Conservation (phyloP, 2,329 filamentous ascomycete species). For the Pestalotiopsis fici region DNA sequence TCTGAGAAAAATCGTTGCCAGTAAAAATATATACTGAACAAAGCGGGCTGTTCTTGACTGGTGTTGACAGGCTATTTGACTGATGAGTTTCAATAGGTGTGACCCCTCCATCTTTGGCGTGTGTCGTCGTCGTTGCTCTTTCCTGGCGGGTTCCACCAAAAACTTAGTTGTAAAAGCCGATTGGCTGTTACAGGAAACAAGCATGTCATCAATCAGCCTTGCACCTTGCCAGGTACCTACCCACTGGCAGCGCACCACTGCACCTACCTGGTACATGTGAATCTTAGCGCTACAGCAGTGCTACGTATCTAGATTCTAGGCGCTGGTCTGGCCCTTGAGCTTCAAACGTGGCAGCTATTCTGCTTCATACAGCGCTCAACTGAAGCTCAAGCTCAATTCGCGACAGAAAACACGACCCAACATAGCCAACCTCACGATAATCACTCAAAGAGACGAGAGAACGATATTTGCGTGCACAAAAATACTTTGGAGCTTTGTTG, state of each 20-base stretch:
- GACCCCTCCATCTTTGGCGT: neutral
- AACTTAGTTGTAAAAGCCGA: neutral
- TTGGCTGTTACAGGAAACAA: neutral
- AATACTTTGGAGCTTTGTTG: neutral
- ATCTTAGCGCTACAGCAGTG: neutral
- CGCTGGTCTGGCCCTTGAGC: neutral
- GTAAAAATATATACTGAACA: neutral
- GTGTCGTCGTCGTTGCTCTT: neutral
- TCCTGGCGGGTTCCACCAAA: neutral
- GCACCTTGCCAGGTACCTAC: neutral
- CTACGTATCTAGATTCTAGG: no score
- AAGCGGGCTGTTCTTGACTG: neutral
- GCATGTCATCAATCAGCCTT: neutral
- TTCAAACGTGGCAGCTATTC: neutral
- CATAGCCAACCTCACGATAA: neutral
- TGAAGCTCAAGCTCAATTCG: neutral
- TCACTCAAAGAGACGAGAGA: neutral
- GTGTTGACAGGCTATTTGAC: neutral
- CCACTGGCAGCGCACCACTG: neutral
- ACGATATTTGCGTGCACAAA: neutral
- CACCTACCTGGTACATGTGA: neutral
- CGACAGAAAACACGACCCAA: neutral
- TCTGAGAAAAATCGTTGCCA: neutral
- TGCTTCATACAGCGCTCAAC: neutral
- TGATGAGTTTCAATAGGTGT: neutral